phyloP scores from a whole-genome alignment of 495 filamentous ascomycete genomes.

The Tuber calosporum region DNA sequence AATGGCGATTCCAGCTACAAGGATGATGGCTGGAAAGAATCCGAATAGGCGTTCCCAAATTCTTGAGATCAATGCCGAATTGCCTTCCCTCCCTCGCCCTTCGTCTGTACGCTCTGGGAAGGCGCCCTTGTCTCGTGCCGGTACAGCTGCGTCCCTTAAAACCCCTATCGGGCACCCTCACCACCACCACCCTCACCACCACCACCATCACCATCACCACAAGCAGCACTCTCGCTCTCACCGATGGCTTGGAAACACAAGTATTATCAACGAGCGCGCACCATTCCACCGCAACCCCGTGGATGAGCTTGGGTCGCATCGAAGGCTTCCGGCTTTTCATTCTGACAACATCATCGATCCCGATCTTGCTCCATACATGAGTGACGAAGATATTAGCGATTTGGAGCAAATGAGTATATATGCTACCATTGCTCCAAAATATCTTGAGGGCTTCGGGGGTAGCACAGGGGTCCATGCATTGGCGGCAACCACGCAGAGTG shows the following conservation, averaged over 20 bases:
- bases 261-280: constrained; percentile 58
- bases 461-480: constrained; percentile 7
- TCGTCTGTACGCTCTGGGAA: constrained; percentile 91
- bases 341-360: constrained; percentile 98
- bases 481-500: constrained; percentile 14
- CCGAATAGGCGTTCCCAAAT: constrained; percentile 76
- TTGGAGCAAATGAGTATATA: constrained; percentile 87
- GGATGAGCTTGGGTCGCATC: constrained; percentile 57
- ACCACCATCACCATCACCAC: constrained; percentile 79
- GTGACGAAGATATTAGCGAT: constrained; percentile 84
- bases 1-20: constrained; percentile 83
- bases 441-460: constrained; percentile 26
- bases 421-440: constrained; percentile 53
- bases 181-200: constrained; percentile 59
- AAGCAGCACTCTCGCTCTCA: constrained; percentile 63
- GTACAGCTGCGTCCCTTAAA: constrained; percentile 69
- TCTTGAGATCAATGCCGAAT: constrained; percentile 77
- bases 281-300: constrained; percentile 73
- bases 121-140: constrained; percentile 63
- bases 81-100: constrained; percentile 65
- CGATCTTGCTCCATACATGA: constrained; percentile 89
- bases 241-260: constrained; percentile 51
- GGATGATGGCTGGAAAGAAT: constrained; percentile 66
- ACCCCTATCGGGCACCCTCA: constrained; percentile 67
- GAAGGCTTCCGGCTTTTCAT: constrained; percentile 82